phyloP scores from a whole-genome alignment of 192 early-diverging fungal genomes.

The Backusella macrospora region DNA sequence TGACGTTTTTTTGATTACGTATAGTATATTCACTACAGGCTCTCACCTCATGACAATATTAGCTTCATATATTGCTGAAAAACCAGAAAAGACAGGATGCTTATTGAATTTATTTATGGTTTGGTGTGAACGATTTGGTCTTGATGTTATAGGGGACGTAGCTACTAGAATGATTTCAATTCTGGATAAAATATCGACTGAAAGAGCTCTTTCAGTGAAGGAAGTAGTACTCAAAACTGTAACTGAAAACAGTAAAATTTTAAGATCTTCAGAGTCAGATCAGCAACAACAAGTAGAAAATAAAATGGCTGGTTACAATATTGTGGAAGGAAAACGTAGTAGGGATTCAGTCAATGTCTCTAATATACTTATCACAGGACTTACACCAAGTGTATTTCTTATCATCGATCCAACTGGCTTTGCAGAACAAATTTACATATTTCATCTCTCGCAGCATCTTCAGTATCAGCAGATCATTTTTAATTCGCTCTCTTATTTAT shows the following conservation, averaged over 20 bases:
- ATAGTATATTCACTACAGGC: slow-evolving; percentile 41
- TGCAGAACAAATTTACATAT: slow-evolving; percentile 71
- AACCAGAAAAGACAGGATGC: not conserved
- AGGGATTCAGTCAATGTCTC: slow-evolving; percentile 45
- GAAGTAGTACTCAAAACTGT: slow-evolving; percentile 22
- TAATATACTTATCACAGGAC: slow-evolving; percentile 57
- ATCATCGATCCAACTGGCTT: slow-evolving; percentile 60
- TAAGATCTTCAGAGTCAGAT: not conserved
- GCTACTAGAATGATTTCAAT: slow-evolving; percentile 32
- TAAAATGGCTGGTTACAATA: not conserved
- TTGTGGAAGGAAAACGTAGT: not conserved
- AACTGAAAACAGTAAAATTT: slow-evolving; percentile 4
- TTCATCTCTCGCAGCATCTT: slow-evolving; percentile 50
- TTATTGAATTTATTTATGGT: slow-evolving; percentile 22
- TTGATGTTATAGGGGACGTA: slow-evolving; percentile 41
- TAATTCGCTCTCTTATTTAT: slow-evolving; percentile 42
- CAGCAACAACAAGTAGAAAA: slow-evolving; percentile 7
- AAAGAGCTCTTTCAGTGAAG: not conserved
- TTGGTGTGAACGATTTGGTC: slow-evolving; percentile 40
- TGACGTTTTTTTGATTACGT: slow-evolving; percentile 45
- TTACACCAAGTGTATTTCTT: slow-evolving; percentile 65
- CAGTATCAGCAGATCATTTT: slow-evolving; percentile 21
- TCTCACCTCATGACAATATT: slow-evolving; percentile 22
- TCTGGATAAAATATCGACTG: slow-evolving; percentile 11
- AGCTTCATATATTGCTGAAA: not conserved